These are phyloP conservation scores for Kodamaea jinghongensis DNA, from an alignment of 805 yeast species.

Conservation along the genomic window DNA sequence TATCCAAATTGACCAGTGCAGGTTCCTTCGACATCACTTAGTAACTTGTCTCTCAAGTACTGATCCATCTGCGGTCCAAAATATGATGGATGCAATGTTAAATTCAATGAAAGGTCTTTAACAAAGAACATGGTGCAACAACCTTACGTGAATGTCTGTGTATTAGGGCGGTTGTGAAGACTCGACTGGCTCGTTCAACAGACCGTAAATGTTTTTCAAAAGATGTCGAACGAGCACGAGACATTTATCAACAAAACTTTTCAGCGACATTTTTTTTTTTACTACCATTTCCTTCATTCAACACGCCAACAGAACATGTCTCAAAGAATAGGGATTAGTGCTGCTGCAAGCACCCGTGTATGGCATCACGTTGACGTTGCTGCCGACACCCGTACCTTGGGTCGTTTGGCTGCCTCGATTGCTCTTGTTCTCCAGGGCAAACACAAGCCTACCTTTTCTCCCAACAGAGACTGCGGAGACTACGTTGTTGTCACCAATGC, in stretches of 20 bases:
- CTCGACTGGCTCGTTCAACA: too few relatives aligned
- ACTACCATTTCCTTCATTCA: too few relatives aligned
- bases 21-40: conserved; percentile 97
- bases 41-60: conserved; percentile 80
- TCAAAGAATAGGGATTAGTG: conserved; percentile 52
- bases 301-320: conserved; percentile 32
- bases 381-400: conserved; percentile 78
- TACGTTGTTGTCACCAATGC: conserved; percentile 96
- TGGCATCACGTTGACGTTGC: conserved; percentile 98
- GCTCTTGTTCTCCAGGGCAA: conserved; percentile 93
- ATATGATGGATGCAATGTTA: conserved; percentile 94
- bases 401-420: conserved; percentile 86
- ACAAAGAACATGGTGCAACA: conserved; percentile 38
- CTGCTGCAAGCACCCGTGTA: conserved; percentile 72
- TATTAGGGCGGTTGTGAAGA: too few relatives aligned
- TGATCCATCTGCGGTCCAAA: conserved; percentile 98
- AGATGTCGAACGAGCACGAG: too few relatives aligned
- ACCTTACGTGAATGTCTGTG: too few relatives aligned
- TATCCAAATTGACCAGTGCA: conserved; percentile 99
- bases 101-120: conserved; percentile 86
- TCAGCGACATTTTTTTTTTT: too few relatives aligned
- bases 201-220: too few relatives aligned
- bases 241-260: too few relatives aligned
- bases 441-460: conserved; percentile 87
- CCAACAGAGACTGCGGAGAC: conserved; percentile 82